Evolutionary conservation across 1,139 yeast genomes (phyloP).

Genomic region (Geotrichum reessii): DNA sequence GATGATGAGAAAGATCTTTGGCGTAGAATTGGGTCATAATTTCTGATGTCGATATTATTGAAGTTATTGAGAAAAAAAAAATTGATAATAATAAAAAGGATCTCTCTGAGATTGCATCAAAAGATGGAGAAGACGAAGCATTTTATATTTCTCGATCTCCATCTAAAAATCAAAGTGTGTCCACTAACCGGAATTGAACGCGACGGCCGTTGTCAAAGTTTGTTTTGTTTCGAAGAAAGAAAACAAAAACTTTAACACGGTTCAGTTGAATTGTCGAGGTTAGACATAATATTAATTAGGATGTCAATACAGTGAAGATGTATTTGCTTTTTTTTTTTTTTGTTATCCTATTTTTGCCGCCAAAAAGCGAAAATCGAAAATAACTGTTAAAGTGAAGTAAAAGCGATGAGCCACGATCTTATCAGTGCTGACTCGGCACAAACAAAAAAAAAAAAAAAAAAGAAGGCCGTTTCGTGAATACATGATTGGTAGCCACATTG

Average conservation of each 20-base stretch:
- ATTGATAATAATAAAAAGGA: neutral
- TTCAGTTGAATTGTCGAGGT: neutral
- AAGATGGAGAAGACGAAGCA: too few relatives aligned
- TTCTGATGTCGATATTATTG: too few relatives aligned
- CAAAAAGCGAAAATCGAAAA: neutral
- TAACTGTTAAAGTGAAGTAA: neutral
- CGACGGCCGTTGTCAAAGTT: neutral
- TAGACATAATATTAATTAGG: neutral
- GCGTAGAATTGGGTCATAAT: slow-evolving; percentile 30
- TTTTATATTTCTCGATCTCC: too few relatives aligned
- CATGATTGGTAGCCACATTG: neutral
- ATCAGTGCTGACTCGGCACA: neutral
- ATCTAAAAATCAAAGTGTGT: neutral
- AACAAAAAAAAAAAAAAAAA: neutral
- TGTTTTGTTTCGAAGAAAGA: too few relatives aligned
- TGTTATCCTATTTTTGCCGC: too few relatives aligned
- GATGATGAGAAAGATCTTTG: slow-evolving; percentile 67
- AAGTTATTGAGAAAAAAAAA: too few relatives aligned
- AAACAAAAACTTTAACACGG: neutral
- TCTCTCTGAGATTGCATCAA: too few relatives aligned
- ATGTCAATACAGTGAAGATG: neutral
- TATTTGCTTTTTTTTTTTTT: neutral
- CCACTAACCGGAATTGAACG: neutral
- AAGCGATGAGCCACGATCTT: neutral
- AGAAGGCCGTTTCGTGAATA: neutral